Percentiles rank a stretch among this genome's conserved stretches.
Conservation (phyloP, 2,329 filamentous ascomycete species). For the Fusarium sp. region DNA sequence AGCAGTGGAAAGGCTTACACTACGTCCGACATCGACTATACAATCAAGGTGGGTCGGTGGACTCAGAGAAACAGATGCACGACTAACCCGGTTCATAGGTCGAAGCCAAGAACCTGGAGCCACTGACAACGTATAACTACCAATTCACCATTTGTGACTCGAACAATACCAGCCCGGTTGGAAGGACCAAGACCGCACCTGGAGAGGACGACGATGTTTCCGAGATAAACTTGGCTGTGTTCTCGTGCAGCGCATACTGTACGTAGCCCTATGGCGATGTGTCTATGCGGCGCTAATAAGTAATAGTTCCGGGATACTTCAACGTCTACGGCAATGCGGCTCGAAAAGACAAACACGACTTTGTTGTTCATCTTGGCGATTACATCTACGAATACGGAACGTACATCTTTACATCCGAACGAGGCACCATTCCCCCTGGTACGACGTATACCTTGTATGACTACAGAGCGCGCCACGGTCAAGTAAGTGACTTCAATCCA, state of each 20-base stretch:
- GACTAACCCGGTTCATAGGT: background rate
- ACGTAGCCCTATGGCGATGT: background rate
- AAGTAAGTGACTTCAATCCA: background rate
- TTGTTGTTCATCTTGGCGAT: conserved; percentile 9
- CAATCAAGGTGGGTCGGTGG: background rate
- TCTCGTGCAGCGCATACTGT: conserved; percentile 13
- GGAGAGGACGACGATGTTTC: background rate
- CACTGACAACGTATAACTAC: background rate
- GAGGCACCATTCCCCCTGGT: background rate
- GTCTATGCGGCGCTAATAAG: background rate
- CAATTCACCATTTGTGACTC: conserved; percentile 4
- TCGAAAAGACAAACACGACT: conserved; percentile 5
- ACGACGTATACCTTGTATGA: conserved; percentile 1
- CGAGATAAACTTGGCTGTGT: background rate
- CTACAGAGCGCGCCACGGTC: conserved; percentile 8
- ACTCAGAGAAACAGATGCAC: fast-evolving
- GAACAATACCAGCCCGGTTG: background rate
- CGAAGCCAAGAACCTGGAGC: background rate
- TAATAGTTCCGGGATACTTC: background rate
- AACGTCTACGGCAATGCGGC: conserved; percentile 12
- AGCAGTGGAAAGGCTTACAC: conserved; percentile 8
- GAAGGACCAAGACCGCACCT: conserved; percentile 4
- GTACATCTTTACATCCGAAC: background rate
- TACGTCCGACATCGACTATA: conserved; percentile 2
- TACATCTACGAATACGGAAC: conserved; percentile 17